Conservation (phyloP, 2,329 filamentous ascomycete genomes). For the Paracorniculantispora psalliotae region DNA sequence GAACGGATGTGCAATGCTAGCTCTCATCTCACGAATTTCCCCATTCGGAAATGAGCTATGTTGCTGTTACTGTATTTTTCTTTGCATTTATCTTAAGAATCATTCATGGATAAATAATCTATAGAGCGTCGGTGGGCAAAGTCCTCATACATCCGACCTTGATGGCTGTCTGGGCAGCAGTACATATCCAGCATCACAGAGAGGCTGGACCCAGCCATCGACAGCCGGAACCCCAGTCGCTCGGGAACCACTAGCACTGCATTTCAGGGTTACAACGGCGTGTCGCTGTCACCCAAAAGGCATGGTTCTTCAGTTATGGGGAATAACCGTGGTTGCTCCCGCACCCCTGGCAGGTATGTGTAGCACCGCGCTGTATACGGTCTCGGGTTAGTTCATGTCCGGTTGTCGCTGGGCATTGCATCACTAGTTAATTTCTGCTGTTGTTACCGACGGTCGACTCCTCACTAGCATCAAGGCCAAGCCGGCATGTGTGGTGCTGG, state of each 20-base stretch:
- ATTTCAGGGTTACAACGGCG: neutral
- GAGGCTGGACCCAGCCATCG: neutral
- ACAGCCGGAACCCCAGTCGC: neutral
- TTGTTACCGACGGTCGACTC: neutral
- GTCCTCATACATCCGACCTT: neutral
- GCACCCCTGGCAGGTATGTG: neutral
- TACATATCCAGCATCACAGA: neutral
- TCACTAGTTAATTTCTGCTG: neutral
- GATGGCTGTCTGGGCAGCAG: neutral
- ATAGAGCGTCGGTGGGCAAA: neutral
- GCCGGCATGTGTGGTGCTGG: slow-evolving; percentile 2
- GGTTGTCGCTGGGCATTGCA: slow-evolving; percentile 1
- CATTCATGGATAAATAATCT: neutral
- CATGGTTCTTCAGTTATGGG: neutral
- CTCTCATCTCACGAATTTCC: neutral
- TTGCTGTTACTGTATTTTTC: neutral
- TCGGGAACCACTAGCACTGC: neutral
- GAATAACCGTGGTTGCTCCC: neutral
- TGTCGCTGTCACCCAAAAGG: neutral
- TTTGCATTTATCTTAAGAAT: too few species aligned
- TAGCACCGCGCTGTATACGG: neutral
- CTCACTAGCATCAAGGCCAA: neutral
- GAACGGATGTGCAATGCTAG: neutral
- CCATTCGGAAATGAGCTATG: neutral
- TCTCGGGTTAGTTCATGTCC: slow-evolving; percentile 1